Evolutionary conservation across 768 basidiomycete species (phyloP).

Genomic region (Amanita pallidorosea): DNA sequence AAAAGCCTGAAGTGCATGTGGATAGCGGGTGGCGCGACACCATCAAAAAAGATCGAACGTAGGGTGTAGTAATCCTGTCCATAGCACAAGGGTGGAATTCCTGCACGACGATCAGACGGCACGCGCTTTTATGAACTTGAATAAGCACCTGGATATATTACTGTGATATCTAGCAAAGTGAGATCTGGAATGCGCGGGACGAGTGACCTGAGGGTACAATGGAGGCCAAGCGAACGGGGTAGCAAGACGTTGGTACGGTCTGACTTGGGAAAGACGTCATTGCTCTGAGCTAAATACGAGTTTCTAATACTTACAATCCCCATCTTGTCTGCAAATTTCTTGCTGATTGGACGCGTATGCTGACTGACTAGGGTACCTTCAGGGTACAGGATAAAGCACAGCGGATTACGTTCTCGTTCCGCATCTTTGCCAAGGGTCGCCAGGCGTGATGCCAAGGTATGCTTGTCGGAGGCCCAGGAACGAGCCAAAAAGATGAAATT

Average conservation of each 20-base stretch:
- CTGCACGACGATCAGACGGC: conserved; percentile 22
- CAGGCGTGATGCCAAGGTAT: conserved; percentile 54
- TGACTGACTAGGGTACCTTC: conserved; percentile 92
- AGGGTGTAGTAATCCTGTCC: conserved; percentile 88
- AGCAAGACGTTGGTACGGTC: conserved; percentile 78
- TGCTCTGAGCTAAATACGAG: not conserved
- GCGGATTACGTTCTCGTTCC: conserved; percentile 55
- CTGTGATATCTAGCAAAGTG: conserved; percentile 81
- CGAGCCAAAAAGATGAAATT: conserved; percentile 89
- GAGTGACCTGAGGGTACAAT: conserved; percentile 75
- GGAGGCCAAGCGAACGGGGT: conserved; percentile 87
- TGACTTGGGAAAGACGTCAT: conserved; percentile 30
- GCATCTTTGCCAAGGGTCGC: conserved; percentile 59
- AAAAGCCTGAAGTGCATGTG: conserved; percentile 84
- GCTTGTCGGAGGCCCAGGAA: conserved; percentile 80
- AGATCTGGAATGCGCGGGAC: conserved; percentile 67
- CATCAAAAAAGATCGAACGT: conserved; percentile 75
- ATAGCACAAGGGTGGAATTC: conserved; percentile 68
- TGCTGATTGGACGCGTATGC: conserved; percentile 76
- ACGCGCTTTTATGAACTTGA: not conserved
- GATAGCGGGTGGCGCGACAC: conserved; percentile 73
- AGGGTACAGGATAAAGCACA: conserved; percentile 85
- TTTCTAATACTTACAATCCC: conserved; percentile 60
- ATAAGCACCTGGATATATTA: conserved; percentile 75
- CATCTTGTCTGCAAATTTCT: conserved; percentile 80